Conservation (phyloP, 1,139 yeast genomes). For the Debaryomyces psychrophilus region DNA sequence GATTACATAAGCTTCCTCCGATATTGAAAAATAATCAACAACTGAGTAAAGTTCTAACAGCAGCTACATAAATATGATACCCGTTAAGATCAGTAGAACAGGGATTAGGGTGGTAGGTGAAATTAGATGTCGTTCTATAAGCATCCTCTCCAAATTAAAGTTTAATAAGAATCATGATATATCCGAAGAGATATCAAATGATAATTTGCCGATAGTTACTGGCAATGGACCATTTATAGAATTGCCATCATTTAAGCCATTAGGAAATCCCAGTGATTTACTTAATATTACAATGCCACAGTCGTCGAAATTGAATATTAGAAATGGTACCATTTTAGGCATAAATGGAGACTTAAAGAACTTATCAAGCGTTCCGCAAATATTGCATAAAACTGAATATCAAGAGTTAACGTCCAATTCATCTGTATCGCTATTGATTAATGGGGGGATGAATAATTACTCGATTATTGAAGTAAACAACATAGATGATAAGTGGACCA, state of each 20-base stretch:
- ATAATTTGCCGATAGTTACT: slow-evolving; percentile 27
- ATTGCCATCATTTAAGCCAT: slow-evolving; percentile 36
- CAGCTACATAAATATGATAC: not conserved
- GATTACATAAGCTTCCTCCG: not conserved
- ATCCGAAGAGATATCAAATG: slow-evolving; percentile 17
- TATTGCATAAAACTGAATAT: slow-evolving; percentile 24
- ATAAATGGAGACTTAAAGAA: slow-evolving; percentile 36
- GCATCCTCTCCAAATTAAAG: slow-evolving; percentile 1
- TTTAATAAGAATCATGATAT: slow-evolving; percentile 13
- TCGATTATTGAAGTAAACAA: slow-evolving; percentile 27
- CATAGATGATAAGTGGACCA: slow-evolving; percentile 34
- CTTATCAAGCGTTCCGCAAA: slow-evolving; percentile 19
- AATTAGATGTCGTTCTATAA: not conserved
- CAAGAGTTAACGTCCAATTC: slow-evolving; percentile 29
- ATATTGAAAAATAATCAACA: slow-evolving; percentile 2
- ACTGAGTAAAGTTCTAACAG: not conserved
- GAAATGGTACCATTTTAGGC: slow-evolving; percentile 37
- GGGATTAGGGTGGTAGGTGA: not conserved
- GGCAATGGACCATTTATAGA: slow-evolving; percentile 48
- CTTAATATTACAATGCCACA: slow-evolving; percentile 41
- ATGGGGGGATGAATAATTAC: slow-evolving; percentile 31
- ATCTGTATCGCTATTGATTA: slow-evolving; percentile 34
- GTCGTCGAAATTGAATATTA: slow-evolving; percentile 34
- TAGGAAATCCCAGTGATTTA: slow-evolving; percentile 35
- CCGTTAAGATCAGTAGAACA: not conserved